phyloP scores from a whole-genome alignment of 257 asterid species.

The Verbena officinalis region DNA sequence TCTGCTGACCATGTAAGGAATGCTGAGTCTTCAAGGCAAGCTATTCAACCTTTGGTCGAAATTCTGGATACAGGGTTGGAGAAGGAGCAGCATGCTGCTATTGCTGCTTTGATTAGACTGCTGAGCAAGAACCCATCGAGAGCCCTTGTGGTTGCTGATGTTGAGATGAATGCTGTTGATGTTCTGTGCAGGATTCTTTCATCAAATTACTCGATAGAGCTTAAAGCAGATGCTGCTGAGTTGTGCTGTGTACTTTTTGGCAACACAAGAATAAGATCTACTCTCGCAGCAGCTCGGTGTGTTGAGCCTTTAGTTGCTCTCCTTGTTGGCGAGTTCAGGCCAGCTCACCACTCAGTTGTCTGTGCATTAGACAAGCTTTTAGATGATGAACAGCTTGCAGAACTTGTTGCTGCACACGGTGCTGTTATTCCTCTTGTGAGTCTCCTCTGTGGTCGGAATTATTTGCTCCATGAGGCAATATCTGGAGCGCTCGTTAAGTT shows the following conservation, averaged over 20 bases:
- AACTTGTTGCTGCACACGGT: constrained; percentile 95
- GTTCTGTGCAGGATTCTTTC: constrained; percentile 89
- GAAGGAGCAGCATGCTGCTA: constrained; percentile 99
- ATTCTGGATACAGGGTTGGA: constrained; percentile 89
- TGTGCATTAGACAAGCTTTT: constrained; percentile 87
- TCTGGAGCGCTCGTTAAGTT: constrained; percentile 94
- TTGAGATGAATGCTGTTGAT: constrained; percentile 95
- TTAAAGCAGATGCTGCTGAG: constrained; percentile 97
- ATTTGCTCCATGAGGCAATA: constrained; percentile 85
- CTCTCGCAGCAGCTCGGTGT: constrained; percentile 97
- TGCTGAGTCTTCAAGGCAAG: constrained; percentile 95
- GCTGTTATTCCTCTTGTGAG: constrained; percentile 95
- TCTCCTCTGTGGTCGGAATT: constrained; percentile 77
- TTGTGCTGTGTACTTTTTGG: constrained; percentile 87
- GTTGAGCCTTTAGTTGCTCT: constrained; percentile 95
- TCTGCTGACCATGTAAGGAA: constrained; percentile 95
- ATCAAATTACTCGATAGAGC: constrained; percentile 84
- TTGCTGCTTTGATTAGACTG: constrained; percentile 88
- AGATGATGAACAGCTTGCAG: constrained; percentile 95
- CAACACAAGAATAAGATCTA: constrained; percentile 88
- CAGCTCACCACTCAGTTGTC: constrained; percentile 86
- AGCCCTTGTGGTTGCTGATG: constrained; percentile 94
- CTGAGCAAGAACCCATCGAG: constrained; percentile 88
- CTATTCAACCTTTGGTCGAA: constrained; percentile 96
- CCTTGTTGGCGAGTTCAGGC: constrained; percentile 74